Percentiles rank a stretch among this genome's conserved stretches.
phyloP scores from a whole-genome alignment of 805 yeast genomes.

The Clavispora phyllophila region DNA sequence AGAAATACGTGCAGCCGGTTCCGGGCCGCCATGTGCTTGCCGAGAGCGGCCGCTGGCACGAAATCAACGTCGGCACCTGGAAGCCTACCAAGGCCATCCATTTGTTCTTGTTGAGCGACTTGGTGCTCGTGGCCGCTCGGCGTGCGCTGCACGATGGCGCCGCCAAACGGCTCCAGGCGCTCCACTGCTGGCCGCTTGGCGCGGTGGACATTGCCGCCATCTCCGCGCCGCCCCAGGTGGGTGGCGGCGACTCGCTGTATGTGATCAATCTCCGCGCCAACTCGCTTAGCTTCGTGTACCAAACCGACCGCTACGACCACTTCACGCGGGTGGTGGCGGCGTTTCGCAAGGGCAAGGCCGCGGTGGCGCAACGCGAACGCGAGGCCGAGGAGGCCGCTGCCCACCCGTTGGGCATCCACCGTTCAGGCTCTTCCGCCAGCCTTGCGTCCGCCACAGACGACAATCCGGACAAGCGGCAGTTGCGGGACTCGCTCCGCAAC shows the following conservation, averaged over 20 bases:
- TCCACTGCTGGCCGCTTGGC: conserved; percentile 72
- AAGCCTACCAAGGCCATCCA: conserved; percentile 74
- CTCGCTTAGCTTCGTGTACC: conserved; percentile 49
- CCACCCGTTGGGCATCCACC: conserved; percentile 6
- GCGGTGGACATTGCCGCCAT: conserved; percentile 49
- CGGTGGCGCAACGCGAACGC: conserved; percentile 31
- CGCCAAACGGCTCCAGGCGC: conserved; percentile 51
- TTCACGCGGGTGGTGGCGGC: conserved; percentile 49
- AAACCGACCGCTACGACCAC: conserved; percentile 57
- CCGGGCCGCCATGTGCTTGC: conserved; percentile 78
- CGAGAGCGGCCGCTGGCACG: conserved; percentile 83
- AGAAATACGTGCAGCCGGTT: conserved; percentile 63
- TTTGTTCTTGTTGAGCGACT: conserved; percentile 72
- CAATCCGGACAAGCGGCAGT: conserved; percentile 32
- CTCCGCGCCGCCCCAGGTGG: conserved; percentile 16
- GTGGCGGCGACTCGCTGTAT: conserved; percentile 23
- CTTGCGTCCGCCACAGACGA: conserved; percentile 16
- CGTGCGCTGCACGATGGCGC: conserved; percentile 29
- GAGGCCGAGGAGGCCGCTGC: conserved; percentile 15
- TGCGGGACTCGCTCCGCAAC: conserved; percentile 44
- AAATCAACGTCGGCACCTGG: conserved; percentile 79
- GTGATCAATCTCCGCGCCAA: conserved; percentile 45
- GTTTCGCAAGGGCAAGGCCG: conserved; percentile 58
- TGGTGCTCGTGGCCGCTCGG: conserved; percentile 66
- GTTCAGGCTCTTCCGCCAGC: conserved; percentile 7